Conservation (phyloP, 352 stramenopile species). For the Blastocystis sp. region DNA sequence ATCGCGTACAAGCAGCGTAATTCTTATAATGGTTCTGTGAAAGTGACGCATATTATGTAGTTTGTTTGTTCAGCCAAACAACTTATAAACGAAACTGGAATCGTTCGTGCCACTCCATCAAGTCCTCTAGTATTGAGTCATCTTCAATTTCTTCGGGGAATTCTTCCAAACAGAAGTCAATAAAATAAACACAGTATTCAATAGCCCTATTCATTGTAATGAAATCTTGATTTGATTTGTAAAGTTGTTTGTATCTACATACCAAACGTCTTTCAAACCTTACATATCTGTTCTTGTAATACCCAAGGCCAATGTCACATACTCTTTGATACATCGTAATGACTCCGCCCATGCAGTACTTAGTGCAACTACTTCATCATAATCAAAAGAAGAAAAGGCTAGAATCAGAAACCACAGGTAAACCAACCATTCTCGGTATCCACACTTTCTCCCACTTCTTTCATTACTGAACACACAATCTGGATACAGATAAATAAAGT, state of each 20-base stretch:
- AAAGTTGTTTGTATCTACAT: slow-evolving; percentile 1
- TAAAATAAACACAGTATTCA: slow-evolving; percentile 28
- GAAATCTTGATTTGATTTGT: slow-evolving; percentile 10
- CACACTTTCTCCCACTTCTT: slow-evolving; percentile 30
- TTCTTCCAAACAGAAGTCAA: slow-evolving; percentile 26
- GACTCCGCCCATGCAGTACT: slow-evolving; percentile 35
- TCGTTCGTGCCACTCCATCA: slow-evolving; percentile 22
- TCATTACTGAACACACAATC: slow-evolving; percentile 27
- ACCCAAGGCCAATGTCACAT: background rate
- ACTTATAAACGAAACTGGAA: background rate
- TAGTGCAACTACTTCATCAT: slow-evolving; percentile 7
- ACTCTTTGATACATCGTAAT: slow-evolving; percentile 8
- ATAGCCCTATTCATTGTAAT: slow-evolving; percentile 6
- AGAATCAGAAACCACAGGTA: background rate
- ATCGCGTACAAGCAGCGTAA: slow-evolving; percentile 42
- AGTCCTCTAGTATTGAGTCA: background rate
- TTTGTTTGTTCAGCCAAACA: slow-evolving; percentile 29
- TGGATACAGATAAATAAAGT: slow-evolving; percentile 3
- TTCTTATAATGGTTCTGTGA: slow-evolving; percentile 45
- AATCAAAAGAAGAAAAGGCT: slow-evolving; percentile 39
- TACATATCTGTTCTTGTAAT: slow-evolving; percentile 38
- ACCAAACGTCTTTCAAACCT: background rate
- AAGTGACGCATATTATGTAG: slow-evolving; percentile 60
- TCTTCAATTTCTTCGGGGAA: slow-evolving; percentile 50
- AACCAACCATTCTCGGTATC: background rate